Conservation (phyloP, 805 yeast genomes). For the Starmerella gropengiesseri region DNA sequence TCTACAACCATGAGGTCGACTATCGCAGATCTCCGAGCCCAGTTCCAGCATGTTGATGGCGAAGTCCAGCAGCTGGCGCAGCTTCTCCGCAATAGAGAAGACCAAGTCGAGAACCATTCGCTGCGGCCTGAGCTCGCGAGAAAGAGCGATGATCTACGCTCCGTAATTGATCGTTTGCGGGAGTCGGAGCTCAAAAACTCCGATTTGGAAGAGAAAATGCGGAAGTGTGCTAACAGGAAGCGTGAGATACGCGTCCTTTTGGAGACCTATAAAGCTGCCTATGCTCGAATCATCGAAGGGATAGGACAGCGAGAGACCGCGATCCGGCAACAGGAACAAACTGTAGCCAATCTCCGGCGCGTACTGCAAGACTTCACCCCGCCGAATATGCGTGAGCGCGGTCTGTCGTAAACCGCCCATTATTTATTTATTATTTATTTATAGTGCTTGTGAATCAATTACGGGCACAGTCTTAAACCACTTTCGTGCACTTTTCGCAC, state of each 20-base stretch:
- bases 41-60: neutral
- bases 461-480: too few relatives aligned
- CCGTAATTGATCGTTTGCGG: neutral
- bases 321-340: neutral
- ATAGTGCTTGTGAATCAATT: neutral
- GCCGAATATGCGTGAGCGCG: neutral
- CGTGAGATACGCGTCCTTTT: conserved; percentile 4
- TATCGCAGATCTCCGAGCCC: neutral
- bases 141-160: neutral
- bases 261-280: conserved; percentile 4
- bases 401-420: too few relatives aligned
- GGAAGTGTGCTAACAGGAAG: conserved; percentile 1
- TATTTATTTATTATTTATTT: too few relatives aligned
- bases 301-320: conserved; percentile 1
- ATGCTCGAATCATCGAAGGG: neutral
- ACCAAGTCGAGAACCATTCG: neutral
- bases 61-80: neutral
- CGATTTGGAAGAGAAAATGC: neutral
- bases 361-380: conserved; percentile 1
- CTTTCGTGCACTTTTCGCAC: neutral
- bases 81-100: neutral
- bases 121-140: neutral
- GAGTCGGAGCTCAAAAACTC: neutral
- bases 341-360: neutral
- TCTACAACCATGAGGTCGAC: neutral